Evolutionary conservation across 192 early-diverging fungal genomes (phyloP).

Genomic region (Umbelopsis vinacea): DNA sequence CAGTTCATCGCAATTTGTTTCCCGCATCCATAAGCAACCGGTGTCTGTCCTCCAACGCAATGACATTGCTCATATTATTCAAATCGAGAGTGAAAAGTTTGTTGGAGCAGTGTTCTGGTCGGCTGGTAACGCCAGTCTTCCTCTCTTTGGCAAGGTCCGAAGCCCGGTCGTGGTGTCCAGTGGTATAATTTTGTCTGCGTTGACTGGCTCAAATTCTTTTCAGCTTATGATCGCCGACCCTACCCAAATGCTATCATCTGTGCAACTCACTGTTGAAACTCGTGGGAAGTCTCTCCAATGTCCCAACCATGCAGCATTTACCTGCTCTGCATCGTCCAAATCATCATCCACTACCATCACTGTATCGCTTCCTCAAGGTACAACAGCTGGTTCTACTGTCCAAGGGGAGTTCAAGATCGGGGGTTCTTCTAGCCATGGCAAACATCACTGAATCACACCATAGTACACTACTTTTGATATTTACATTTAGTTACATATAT

Average conservation of each 20-base stretch:
- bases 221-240: conserved; percentile 20
- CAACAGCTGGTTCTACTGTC: conserved; percentile 12
- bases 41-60: conserved; percentile 3
- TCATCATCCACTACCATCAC: background rate
- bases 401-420: background rate
- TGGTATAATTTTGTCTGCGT: background rate
- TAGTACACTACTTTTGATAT: too few relatives aligned
- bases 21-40: background rate
- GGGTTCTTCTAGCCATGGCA: background rate
- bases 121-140: background rate
- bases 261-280: background rate
- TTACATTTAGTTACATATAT: too few relatives aligned
- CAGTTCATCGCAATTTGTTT: background rate
- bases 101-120: conserved; percentile 28
- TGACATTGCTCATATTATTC: conserved; percentile 13
- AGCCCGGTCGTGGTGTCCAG: conserved; percentile 13
- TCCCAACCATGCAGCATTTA: background rate
- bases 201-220: background rate
- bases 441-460: too few relatives aligned
- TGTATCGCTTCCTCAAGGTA: conserved; percentile 4
- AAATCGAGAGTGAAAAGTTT: background rate
- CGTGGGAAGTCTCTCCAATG: background rate
- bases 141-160: background rate
- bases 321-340: background rate
- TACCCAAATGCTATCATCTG: conserved; percentile 14